Base-by-base conservation (phyloP, 768 basidiomycete species). In the Tulasnella sp. region DNA sequence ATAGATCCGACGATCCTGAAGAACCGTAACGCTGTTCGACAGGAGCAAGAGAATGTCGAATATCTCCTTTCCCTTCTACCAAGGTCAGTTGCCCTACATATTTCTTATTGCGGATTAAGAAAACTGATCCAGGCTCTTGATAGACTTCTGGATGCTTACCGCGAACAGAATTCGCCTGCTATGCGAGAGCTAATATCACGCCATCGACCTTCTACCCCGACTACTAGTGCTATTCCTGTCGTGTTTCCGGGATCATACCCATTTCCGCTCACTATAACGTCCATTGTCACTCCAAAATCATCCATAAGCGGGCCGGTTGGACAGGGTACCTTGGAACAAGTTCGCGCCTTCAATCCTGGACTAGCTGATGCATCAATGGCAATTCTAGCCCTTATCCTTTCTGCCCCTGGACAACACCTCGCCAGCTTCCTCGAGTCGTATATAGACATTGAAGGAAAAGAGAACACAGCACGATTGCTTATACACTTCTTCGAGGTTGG, bases 201-300 rank as follows among this genome's bases (percentile, higher is more conserved):
- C 44, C 80, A 78, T 26, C 80, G 79, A 49, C 78, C 84, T 0
- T 75, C 71, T 1, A 76, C 80, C 1, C 82, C 84, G 2, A 72
- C 76, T 26, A 80, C 83, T 50, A 0, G 72, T 82, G 68, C 75
- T 1, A 69, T 78, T 1, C 93, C 92, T 0, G 82, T 88, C 45
- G 86, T 88, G 1, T 97, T 97, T 73, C 95, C 95, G 0, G 87
- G 92, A 64, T 86, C 93, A 0, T 93, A 97, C 69, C 95, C 95
- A 0, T 93, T 96, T 70, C 84, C 90, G 4, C 76, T 98, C 19
- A 67, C 90, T 24, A 76, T 86, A 76, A 82, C 30, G 71, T 84
- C 23, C 15, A 67, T 70, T 1, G 66, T 66, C 21, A 42, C 67
- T 10, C 86, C 88, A 2, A 82, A 81, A 58, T 67, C 74, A 27